Evolutionary conservation across 2,329 filamentous ascomycete genomes (phyloP).

Genomic region (Sporothrix protearum): DNA sequence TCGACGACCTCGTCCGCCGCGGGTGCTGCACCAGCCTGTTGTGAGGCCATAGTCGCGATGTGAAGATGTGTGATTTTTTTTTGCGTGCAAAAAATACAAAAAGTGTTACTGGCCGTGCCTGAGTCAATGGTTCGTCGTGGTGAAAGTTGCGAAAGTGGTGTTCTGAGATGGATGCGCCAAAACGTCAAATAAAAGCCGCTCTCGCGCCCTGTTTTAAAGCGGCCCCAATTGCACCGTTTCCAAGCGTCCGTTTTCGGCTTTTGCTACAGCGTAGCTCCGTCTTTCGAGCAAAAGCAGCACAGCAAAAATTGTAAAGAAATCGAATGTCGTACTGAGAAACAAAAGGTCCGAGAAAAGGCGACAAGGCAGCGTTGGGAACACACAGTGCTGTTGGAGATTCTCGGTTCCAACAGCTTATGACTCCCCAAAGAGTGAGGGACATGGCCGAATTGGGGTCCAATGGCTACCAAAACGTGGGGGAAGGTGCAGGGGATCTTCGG

Average conservation of each 20-base stretch:
- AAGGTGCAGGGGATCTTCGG: conserved; percentile 18
- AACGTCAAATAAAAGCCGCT: neutral
- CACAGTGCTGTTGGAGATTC: neutral
- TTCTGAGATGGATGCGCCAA: neutral
- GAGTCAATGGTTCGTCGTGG: neutral
- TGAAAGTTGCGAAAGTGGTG: neutral
- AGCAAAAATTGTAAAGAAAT: neutral
- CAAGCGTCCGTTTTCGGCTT: neutral
- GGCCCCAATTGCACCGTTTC: neutral
- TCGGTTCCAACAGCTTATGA: neutral
- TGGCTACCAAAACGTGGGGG: conserved; percentile 10
- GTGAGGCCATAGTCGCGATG: conserved; percentile 18
- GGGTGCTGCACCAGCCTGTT: neutral
- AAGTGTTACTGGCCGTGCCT: neutral
- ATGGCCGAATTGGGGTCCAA: conserved; percentile 17
- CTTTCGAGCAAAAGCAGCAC: neutral
- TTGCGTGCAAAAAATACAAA: neutral
- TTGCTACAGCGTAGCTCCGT: neutral
- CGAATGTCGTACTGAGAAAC: neutral
- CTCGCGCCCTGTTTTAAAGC: neutral
- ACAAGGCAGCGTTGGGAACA: neutral
- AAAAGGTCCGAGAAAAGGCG: neutral
- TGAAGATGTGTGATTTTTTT: neutral
- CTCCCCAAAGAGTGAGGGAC: neutral
- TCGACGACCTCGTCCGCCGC: conserved; percentile 38